phyloP scores from a whole-genome alignment of 164 flowering plant species.

The Vitis vinifera region ASM3070453v1 NC_081813.1:4178501-4179000 shows the following conservation, averaged over 20 bases:
- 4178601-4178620: slow-evolving; percentile 44
- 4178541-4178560: slow-evolving; percentile 18
- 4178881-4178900: slow-evolving; percentile 36
- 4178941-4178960: slow-evolving; percentile 26
- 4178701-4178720: slow-evolving; percentile 16
- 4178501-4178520: too few species aligned
- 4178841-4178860: slow-evolving; percentile 23
- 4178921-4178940: slow-evolving; percentile 34
- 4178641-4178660: slow-evolving; percentile 47
- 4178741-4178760: slow-evolving; percentile 25
- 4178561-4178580: slow-evolving; percentile 51
- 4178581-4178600: slow-evolving; percentile 56
- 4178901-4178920: slow-evolving; percentile 38
- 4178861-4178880: slow-evolving; percentile 40
- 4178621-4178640: slow-evolving; percentile 47
- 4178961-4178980: background rate
- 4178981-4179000: slow-evolving; percentile 4
- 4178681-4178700: background rate
- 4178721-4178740: slow-evolving; percentile 9
- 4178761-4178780: slow-evolving; percentile 44
- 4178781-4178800: slow-evolving; percentile 48
- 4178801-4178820: slow-evolving; percentile 41
- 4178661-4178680: slow-evolving; percentile 30
- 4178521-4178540: too few species aligned
- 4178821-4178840: slow-evolving; percentile 33